Base-by-base conservation (phyloP, 805 yeast genomes). In the Candida namnaoensis region DNA sequence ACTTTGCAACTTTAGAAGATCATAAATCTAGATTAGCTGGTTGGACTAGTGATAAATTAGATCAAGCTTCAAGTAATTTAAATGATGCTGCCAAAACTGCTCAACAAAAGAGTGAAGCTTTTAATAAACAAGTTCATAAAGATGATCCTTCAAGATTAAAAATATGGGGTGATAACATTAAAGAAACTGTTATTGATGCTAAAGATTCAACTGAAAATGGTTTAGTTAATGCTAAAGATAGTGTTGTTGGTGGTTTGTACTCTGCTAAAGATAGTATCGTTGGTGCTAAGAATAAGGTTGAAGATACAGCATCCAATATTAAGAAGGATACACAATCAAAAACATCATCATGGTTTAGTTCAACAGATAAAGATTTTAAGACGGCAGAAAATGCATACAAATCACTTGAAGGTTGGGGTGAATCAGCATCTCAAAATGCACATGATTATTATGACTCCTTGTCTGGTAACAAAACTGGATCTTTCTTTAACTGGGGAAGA, bases 401-500 rank as follows among this genome's bases (percentile, higher is more conserved):
- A 5, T 53, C 69, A 4, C 57, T 70, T 4, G 54, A 52, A 24
- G 76, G 76, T 1, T 71, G 74, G 70, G 74, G 76, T 32, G 73
- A 69, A 38, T 57, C 64, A 38, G 76, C 75, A 5, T 52, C 51
- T 11, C 50, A 51, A 36, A 51, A 42, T 35, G 52, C 59, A 5
- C 41, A 44, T 38, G 58, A 51, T 13, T 53, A 53, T 36, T 52
- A 52, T 32, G 57, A 55, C 5, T 44, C 56, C 6, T 34, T 8
- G 35, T 15, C 35, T 13, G 33, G 33, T 12, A 19, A 19, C 19
- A 19, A 19, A 19, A 3, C 33, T 3, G 28, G 28, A 8, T 30
- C 33, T 5, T 30, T 30, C 13, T 30, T 30, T 12, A 40, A 39
- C 2, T 53, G 55, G 56, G 51, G 53, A 19, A 34, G 8, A 15